Conservation (phyloP, 78 protist species). For the Isochrysis galbana region DNA sequence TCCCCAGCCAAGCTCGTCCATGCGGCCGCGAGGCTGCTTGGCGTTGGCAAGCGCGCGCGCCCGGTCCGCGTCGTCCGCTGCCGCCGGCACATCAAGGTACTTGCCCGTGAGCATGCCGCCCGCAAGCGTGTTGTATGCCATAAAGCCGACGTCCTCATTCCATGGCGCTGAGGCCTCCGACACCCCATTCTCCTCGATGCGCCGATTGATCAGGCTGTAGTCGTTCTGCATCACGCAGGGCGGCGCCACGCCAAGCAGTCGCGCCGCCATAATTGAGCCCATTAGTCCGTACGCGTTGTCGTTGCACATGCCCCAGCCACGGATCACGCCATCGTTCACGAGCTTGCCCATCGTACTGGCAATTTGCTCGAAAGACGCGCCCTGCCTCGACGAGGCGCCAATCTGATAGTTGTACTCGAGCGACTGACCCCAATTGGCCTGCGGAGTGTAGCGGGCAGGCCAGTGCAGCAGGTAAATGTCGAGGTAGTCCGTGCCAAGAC, state of each 20-base stretch:
- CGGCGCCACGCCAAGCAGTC: background rate
- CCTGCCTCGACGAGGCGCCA: background rate
- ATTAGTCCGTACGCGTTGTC: constrained; percentile 40
- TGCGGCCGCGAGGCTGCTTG: constrained; percentile 13
- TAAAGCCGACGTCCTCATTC: constrained; percentile 31
- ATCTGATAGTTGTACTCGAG: background rate
- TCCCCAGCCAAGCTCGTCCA: constrained; percentile 37
- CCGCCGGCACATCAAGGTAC: constrained; percentile 34
- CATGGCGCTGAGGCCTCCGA: constrained; percentile 1
- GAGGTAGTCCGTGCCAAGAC: constrained; percentile 33
- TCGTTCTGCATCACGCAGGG: constrained; percentile 32
- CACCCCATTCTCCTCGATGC: constrained; percentile 33
- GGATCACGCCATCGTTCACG: constrained; percentile 18
- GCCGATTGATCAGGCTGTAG: constrained; percentile 24
- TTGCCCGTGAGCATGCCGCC: constrained; percentile 48
- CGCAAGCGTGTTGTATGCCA: constrained; percentile 36
- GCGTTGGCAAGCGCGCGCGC: background rate
- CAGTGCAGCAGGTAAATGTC: constrained; percentile 46
- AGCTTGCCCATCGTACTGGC: constrained; percentile 21
- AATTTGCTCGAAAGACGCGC: constrained; percentile 30
- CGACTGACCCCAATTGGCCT: constrained; percentile 42
- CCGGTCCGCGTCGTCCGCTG: background rate
- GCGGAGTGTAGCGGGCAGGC: constrained; percentile 52
- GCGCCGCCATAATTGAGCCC: background rate
- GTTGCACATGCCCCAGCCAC: constrained; percentile 44